A percentile compares a stretch with the other conserved stretches of the same genome.
Evolutionary conservation across 306 rosid species (phyloP).

Genomic region (Sindora glabra): DNA sequence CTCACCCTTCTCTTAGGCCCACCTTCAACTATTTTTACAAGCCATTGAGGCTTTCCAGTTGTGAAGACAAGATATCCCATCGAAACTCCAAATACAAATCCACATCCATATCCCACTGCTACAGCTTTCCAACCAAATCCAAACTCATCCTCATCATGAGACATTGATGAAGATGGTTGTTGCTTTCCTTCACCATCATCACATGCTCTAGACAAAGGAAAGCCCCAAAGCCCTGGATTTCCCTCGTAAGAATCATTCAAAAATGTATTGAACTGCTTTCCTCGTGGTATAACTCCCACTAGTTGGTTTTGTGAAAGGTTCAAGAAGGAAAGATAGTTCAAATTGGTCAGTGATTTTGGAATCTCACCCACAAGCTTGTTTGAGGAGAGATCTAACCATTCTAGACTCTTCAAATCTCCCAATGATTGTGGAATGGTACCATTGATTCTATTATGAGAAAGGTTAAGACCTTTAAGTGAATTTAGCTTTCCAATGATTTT

Average conservation of each 20-base stretch:
- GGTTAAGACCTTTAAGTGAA: not conserved
- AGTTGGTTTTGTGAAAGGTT: constrained; percentile 11
- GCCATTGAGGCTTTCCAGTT: too few species aligned
- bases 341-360: not conserved
- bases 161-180: too few species aligned
- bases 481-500: not conserved
- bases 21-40: too few species aligned
- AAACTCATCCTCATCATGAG: too few species aligned
- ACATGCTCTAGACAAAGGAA: too few species aligned
- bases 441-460: constrained; percentile 4
- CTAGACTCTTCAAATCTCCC: not conserved
- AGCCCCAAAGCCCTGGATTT: constrained; percentile 9
- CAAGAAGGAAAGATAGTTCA: not conserved
- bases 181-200: too few species aligned
- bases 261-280: constrained; percentile 24
- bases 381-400: constrained; percentile 20
- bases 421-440: constrained; percentile 7
- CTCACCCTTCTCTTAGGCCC: too few species aligned
- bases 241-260: not conserved
- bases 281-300: constrained; percentile 7
- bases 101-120: too few species aligned
- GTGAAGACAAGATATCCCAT: too few species aligned
- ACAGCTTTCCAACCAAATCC: too few species aligned
- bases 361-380: not conserved
- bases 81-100: too few species aligned